phyloP scores from a whole-genome alignment of 345 rosid genomes.

The Eucalyptus marginata region DNA sequence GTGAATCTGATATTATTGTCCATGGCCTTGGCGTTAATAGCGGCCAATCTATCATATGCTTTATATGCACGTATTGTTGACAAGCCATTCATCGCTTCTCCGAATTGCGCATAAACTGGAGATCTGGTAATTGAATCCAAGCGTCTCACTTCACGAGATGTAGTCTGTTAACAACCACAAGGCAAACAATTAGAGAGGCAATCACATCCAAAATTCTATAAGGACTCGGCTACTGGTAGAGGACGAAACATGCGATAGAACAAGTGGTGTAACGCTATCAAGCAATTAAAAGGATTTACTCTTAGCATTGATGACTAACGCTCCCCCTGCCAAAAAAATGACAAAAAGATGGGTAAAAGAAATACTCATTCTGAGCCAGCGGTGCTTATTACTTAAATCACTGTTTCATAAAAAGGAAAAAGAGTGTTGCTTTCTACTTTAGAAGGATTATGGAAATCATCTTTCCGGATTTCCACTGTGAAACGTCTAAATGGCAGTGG shows the following conservation, averaged over 20 bases:
- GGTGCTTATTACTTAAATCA: not conserved
- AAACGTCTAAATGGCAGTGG: not conserved
- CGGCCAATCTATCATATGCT: constrained; percentile 80
- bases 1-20: constrained; percentile 91
- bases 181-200: not conserved
- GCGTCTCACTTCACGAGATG: constrained; percentile 91
- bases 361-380: not conserved
- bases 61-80: constrained; percentile 85
- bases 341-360: not conserved
- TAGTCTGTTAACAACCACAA: constrained; percentile 40
- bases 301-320: not conserved
- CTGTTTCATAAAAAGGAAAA: not conserved
- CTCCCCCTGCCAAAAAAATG: too few species aligned
- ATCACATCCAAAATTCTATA: not conserved
- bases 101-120: constrained; percentile 90
- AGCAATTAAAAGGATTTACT: not conserved
- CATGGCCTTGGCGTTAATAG: constrained; percentile 74
- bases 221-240: not conserved
- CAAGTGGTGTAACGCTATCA: not conserved
- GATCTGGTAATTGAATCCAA: constrained; percentile 84
- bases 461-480: not conserved
- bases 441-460: not conserved
- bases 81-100: constrained; percentile 93
- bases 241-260: not conserved
- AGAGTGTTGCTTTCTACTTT: not conserved